Conservation (phyloP, 2,329 filamentous ascomycete genomes). For the Scleromitrula shiraiana region DNA sequence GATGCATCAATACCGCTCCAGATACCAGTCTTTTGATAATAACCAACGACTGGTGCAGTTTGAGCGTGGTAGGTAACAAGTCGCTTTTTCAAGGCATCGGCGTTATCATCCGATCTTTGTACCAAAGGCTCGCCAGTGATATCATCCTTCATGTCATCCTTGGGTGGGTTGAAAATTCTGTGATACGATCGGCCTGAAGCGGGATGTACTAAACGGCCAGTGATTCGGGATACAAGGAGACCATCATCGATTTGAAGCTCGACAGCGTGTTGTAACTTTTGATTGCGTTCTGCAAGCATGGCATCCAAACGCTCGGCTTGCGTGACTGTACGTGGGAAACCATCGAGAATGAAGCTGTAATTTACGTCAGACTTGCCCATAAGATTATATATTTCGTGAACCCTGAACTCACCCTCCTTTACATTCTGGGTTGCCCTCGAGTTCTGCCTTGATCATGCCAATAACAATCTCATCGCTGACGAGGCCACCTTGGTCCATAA, state of each 20-base stretch:
- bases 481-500: constrained; percentile 96
- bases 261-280: constrained; percentile 87
- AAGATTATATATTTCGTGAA: constrained; percentile 4
- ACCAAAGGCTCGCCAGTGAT: constrained; percentile 93
- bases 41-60: constrained; percentile 84
- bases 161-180: constrained; percentile 97
- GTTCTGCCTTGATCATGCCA: constrained; percentile 98
- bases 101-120: constrained; percentile 95
- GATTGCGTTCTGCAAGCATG: constrained; percentile 73
- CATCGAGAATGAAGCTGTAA: constrained; percentile 90
- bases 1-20: constrained; percentile 94
- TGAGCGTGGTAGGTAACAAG: constrained; percentile 89
- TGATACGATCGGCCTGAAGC: constrained; percentile 96
- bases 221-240: constrained; percentile 91
- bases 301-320: constrained; percentile 91
- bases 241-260: constrained; percentile 96
- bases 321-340: constrained; percentile 92
- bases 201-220: constrained; percentile 89
- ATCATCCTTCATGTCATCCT: constrained; percentile 90
- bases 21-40: constrained; percentile 97
- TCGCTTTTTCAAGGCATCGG: constrained; percentile 90
- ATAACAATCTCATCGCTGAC: constrained; percentile 99
- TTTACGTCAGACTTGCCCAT: constrained; percentile 12
- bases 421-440: constrained; percentile 91
- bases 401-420: constrained; percentile 75